A percentile compares a stretch with the other conserved stretches of the same genome.
These are phyloP conservation scores for Drechslerella dactyloides DNA, from an alignment of 2,329 filamentous ascomycete genomes.

Conservation along the genomic window DNA sequence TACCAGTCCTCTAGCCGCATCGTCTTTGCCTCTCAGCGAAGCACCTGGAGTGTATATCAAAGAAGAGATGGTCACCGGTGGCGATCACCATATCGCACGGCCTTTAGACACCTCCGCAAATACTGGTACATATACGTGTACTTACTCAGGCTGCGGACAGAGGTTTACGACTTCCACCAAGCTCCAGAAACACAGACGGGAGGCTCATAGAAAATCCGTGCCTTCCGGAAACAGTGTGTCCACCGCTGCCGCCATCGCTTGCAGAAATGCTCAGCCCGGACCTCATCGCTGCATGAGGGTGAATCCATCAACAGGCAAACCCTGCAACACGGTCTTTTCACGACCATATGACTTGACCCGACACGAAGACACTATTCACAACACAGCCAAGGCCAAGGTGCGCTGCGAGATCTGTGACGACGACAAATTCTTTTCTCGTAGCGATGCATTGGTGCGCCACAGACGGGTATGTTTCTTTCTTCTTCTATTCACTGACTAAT, in stretches of 20 bases:
- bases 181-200: conserved; percentile 93
- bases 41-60: conserved; percentile 28
- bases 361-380: conserved; percentile 98
- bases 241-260: conserved; percentile 62
- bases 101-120: conserved; percentile 65
- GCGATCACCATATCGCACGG: conserved; percentile 18
- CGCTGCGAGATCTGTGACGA: conserved; percentile 91
- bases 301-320: conserved; percentile 93
- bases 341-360: conserved; percentile 94
- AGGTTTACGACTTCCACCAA: conserved; percentile 87
- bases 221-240: conserved; percentile 60
- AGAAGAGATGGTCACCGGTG: conserved; percentile 22
- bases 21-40: conserved; percentile 26
- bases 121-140: conserved; percentile 91
- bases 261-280: conserved; percentile 85
- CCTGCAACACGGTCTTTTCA: conserved; percentile 92
- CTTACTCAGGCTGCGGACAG: conserved; percentile 85
- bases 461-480: conserved; percentile 62
- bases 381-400: conserved; percentile 90
- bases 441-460: conserved; percentile 90
- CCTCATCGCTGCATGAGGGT: conserved; percentile 91
- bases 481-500: conserved; percentile 12
- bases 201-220: conserved; percentile 82
- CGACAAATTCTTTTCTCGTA: conserved; percentile 95
- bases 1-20: conserved; percentile 9